Evolutionary conservation across 768 basidiomycete species (phyloP), one percentile per base, ranked within the genome.

Genomic region (Gymnopilus dilepis): DNA sequence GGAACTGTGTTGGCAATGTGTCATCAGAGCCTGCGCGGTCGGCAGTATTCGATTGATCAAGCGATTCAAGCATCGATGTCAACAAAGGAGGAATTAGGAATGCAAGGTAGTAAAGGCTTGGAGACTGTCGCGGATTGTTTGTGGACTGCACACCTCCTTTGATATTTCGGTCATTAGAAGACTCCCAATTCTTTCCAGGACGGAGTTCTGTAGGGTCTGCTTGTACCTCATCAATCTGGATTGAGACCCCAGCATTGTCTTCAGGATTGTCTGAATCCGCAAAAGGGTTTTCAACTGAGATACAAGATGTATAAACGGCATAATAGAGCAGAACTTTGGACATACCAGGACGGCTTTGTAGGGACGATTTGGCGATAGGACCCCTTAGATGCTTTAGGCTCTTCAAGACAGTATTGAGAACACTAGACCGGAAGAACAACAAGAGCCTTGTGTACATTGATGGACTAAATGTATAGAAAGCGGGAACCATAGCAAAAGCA

Each of bases 401-500:
- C 45, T 81, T 77, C 15, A 92, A 73, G 31, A 86, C 74, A 26
- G 79, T 78, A 57, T 84, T 81, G 7, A 93, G 66, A 26, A 91
- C 74, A 19, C 79, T 77, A 24, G 82, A 82, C 62, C 92, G 88
- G 62, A 92, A 91, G 73, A 93, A 92, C 2, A 76, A 74, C 42
- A 93, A 76, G 7, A 94, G 73, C 8, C 88, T 81, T 15, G 80
- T 74, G 60, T 86, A 79, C 86, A 92, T 90, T 62, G 82, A 84
- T 17, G 73, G 69, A 4, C 73, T 79, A 74, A 94, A 94, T 24
- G 89, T 86, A 31, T 81, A 77, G 64, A 95, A 89, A 0, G 90
- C 89, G 6, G 89, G 90, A n/a, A 94, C 82, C 56, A 93, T 74
- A 15, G 88, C 86, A 56, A 87, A 83, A 0, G 84, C 87, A 55